Base-by-base conservation (phyloP, 106 monocot genomes). In the Platanthera zijinensis region DNA sequence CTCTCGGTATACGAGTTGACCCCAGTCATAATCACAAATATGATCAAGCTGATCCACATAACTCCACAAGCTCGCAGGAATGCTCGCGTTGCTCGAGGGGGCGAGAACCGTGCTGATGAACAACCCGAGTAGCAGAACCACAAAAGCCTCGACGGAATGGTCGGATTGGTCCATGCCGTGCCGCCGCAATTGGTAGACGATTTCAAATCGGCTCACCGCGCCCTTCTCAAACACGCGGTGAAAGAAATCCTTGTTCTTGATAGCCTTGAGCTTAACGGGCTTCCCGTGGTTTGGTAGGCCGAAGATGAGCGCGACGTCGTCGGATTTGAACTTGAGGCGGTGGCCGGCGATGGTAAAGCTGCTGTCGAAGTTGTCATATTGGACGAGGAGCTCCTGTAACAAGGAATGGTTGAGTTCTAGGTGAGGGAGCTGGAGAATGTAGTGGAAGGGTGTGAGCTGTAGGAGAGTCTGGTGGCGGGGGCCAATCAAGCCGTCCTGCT, bases 291-390 rank as follows among this genome's bases (percentile, higher is more conserved):
- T 61, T 61, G 59, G 59, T 8, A 61, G 59, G 9, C 59, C 59
- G 9, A 61, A 61, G 9, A 61, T 61, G 21, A 61, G 59, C 18
- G 59, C 59, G 21, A 61, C 21, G 18, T 61, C 59, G 0, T 61
- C 59, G n/a, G 59, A 61, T 61, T 61, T 61, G 59, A 61, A 61
- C 59, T 61, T 21, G 21, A 61, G 59, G 9, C 59, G 59, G 21
- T 61, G 59, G 8, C 59, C 59, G 1, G 59, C 59, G 18, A 61
- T 61, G 59, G 6, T 21, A 21, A 61, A 61, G 59, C 59, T 19
- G 19, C 21, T 61, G 21, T 61, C 59, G 8, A 21, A 22, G n/a
- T 21, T 61, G 21, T 18, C 59, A 8, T 61, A 61, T 7, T 61
- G 59, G 21, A 1, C 19, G 9, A 61, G 59, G 8, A 61, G 59